These are phyloP conservation scores for Parascedosporium putredinis DNA, from an alignment of 2,329 filamentous ascomycete species.

Conservation along the genomic window DNA sequence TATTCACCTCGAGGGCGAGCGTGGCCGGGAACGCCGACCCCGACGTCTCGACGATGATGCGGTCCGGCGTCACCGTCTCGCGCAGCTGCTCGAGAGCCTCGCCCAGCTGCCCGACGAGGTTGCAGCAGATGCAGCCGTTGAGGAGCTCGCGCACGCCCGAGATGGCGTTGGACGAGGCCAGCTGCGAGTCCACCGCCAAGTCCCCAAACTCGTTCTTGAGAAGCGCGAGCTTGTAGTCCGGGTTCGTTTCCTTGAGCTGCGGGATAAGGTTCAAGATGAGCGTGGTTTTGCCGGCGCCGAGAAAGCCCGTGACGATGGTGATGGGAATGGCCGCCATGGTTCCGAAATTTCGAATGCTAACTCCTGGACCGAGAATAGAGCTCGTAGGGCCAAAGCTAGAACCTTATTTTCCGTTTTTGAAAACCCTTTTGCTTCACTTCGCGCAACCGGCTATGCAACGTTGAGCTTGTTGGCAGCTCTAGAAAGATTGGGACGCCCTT, in stretches of 20 bases:
- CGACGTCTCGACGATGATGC: slow-evolving; percentile 89
- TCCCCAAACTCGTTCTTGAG: slow-evolving; percentile 99
- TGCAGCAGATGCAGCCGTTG: slow-evolving; percentile 98
- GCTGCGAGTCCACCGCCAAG: slow-evolving; percentile 82
- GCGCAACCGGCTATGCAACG: too few relatives aligned
- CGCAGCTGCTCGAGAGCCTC: slow-evolving; percentile 70
- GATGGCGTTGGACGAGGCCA: slow-evolving; percentile 73
- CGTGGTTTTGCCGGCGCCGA: slow-evolving; percentile 93
- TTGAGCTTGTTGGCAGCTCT: too few relatives aligned
- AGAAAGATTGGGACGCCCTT: too few relatives aligned
- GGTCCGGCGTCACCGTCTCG: slow-evolving; percentile 50
- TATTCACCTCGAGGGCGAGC: slow-evolving; percentile 80
- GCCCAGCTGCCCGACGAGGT: slow-evolving; percentile 83
- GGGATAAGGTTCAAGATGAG: slow-evolving; percentile 89
- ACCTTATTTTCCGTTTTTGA: too few relatives aligned
- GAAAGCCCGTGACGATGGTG: slow-evolving; percentile 91
- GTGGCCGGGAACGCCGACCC: slow-evolving; percentile 84
- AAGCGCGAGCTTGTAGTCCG: slow-evolving; percentile 75
- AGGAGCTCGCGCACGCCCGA: slow-evolving; percentile 86
- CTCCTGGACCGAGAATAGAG: too few relatives aligned
- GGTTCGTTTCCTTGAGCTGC: slow-evolving; percentile 66
- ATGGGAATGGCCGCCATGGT: slow-evolving; percentile 66
- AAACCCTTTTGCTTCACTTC: too few relatives aligned
- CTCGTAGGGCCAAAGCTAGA: too few relatives aligned
- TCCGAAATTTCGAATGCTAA: too few relatives aligned